A percentile compares a stretch with the other conserved stretches of the same genome.
phyloP scores from a whole-genome alignment of 306 rosid genomes.

The Ochetophila trinervis region DNA sequence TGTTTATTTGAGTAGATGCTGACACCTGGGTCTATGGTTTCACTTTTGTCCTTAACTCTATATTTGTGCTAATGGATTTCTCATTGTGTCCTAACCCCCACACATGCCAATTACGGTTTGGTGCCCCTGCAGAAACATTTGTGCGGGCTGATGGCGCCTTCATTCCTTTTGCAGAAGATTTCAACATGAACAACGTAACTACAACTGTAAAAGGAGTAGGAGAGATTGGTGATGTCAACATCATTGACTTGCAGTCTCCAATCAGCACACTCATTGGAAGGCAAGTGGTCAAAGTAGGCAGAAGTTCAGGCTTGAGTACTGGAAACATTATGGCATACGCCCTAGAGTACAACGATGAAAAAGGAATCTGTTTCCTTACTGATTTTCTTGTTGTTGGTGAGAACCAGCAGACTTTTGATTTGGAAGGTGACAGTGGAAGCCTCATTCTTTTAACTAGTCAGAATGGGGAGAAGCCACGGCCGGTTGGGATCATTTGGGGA shows the following conservation, averaged over 20 bases:
- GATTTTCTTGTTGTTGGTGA: constrained; percentile 99
- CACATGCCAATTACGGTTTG: constrained; percentile 33
- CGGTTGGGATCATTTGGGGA: constrained; percentile 99
- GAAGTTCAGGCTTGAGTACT: constrained; percentile 93
- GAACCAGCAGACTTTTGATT: constrained; percentile 96
- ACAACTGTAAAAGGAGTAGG: constrained; percentile 84
- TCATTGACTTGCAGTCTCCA: constrained; percentile 90
- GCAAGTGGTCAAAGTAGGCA: constrained; percentile 92
- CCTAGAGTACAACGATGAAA: constrained; percentile 93
- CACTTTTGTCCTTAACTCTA: constrained; percentile 20
- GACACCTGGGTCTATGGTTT: constrained; percentile 23
- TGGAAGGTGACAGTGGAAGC: constrained; percentile 99
- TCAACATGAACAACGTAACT: constrained; percentile 58
- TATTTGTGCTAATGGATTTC: constrained; percentile 28
- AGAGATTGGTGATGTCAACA: constrained; percentile 80
- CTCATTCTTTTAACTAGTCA: constrained; percentile 84
- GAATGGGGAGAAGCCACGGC: constrained; percentile 73
- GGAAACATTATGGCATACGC: constrained; percentile 98
- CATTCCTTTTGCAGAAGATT: constrained; percentile 89
- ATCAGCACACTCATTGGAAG: constrained; percentile 88
- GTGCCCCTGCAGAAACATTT: constrained; percentile 83
- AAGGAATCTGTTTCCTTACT: constrained; percentile 95
- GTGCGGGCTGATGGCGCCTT: constrained; percentile 99
- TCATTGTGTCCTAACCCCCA: constrained; percentile 18
- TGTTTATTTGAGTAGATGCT: constrained; percentile 5